These are phyloP conservation scores for Auriscalpium vulgare DNA, from an alignment of 768 basidiomycete species.

Conservation along the genomic window DNA sequence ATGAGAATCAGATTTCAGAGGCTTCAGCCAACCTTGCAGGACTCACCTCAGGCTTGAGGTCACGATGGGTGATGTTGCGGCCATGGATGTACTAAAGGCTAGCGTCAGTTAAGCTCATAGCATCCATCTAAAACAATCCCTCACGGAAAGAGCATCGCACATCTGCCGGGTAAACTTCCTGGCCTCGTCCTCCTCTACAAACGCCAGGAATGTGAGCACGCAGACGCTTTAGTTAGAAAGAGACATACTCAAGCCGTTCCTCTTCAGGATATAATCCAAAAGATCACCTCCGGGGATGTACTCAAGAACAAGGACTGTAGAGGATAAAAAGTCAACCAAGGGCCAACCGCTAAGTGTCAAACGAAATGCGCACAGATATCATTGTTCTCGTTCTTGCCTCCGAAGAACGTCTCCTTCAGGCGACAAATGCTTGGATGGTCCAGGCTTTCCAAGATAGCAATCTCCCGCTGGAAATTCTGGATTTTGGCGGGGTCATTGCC, in stretches of 20 bases:
- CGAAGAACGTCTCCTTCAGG: conserved; percentile 68
- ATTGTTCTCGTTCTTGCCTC: conserved; percentile 36
- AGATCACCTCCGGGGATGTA: conserved; percentile 85
- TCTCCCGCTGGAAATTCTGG: conserved; percentile 55
- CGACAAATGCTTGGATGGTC: conserved; percentile 80
- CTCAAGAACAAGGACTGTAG: conserved; percentile 73
- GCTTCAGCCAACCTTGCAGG: conserved; percentile 6
- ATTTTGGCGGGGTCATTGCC: conserved; percentile 16
- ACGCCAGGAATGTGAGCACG: neutral
- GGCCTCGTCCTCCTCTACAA: conserved; percentile 44
- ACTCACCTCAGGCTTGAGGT: conserved; percentile 79
- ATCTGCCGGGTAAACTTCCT: conserved; percentile 75
- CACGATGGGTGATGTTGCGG: conserved; percentile 82
- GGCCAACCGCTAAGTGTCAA: conserved; percentile 16
- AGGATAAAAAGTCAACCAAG: conserved; percentile 20
- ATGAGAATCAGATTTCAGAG: neutral
- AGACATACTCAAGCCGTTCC: conserved; percentile 47
- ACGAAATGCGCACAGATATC: conserved; percentile 38
- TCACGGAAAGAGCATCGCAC: conserved; percentile 68
- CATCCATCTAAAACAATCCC: conserved; percentile 14
- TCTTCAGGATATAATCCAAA: conserved; percentile 65
- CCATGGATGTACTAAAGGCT: conserved; percentile 51
- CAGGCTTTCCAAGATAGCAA: conserved; percentile 68
- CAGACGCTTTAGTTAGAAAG: neutral
- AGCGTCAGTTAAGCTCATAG: neutral